Evolutionary conservation across 129 eudicot species (phyloP), one percentile per base, ranked within the genome.

Genomic region (Lonicera japonica): DNA sequence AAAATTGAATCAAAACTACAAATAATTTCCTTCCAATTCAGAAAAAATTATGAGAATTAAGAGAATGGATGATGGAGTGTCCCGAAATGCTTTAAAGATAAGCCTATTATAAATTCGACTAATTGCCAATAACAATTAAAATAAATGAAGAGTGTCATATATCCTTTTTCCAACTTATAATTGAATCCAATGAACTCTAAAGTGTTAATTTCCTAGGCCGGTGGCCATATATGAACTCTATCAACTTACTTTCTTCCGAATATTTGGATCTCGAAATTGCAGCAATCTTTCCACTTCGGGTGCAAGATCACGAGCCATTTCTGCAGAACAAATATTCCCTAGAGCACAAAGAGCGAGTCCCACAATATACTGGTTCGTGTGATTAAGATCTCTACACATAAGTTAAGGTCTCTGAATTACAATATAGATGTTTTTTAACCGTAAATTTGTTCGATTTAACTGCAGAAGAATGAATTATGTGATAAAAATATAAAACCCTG

Each of bases 221-320:
- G 36, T 29, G 36, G 36, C 36, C 50, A 43, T 43, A 43, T 2
- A 43, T 2, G 50, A 14, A 14, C 43, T 55, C 36, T 21, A 22
- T 7, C 17, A 3, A 57, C 90, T 79, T 83, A 92, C 96, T 79
- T 87, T 92, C 95, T 92, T 92, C 74, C 96, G 87, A 75, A 92
- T 78, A 74, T 92, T 87, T 76, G 98, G 98, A 87, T 92, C 96
- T 67, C 98, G 83, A 68, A 92, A 92, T 71, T 87, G 95, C 70
- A 92, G 87, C 65, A 92, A 68, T 72, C 95, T 73, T 77, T 92
- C 98, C 19, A 92, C 98, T 82, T 92, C 98, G 55, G 96, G 95
- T 11, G 95, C 96, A 54, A 92, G 98, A 75, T 92, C 98, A 73
- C 98, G 96, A 58, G 98, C 98, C 98, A 92, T 87, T 78, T 87